phyloP scores from a whole-genome alignment of 805 yeast genomes.

The Wickerhamomyces alni region DNA sequence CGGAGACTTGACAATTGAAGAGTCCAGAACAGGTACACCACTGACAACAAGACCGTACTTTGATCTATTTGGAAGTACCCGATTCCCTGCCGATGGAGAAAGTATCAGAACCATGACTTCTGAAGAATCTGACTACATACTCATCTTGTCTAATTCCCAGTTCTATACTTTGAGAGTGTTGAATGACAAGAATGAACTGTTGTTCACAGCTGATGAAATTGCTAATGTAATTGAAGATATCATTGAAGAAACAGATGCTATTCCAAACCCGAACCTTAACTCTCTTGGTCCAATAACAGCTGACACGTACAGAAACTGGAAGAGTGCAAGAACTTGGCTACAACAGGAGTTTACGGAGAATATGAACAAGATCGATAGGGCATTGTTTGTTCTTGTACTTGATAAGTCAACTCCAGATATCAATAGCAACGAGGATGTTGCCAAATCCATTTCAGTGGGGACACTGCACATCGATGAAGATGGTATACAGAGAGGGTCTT shows the following conservation, averaged over 20 bases:
- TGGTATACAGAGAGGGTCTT: conserved; percentile 88
- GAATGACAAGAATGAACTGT: conserved; percentile 57
- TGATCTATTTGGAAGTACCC: conserved; percentile 64
- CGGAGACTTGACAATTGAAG: conserved; percentile 52
- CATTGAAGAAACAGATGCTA: conserved; percentile 56
- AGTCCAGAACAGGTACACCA: conserved; percentile 43
- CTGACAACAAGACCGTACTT: conserved; percentile 64
- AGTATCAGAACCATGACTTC: conserved; percentile 77
- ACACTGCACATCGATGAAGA: conserved; percentile 57
- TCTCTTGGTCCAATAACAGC: conserved; percentile 87
- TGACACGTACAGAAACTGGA: conserved; percentile 83
- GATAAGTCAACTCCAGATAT: conserved; percentile 67
- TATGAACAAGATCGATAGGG: conserved; percentile 54
- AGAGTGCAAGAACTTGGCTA: conserved; percentile 53
- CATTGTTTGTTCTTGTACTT: conserved; percentile 73
- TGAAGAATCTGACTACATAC: conserved; percentile 59
- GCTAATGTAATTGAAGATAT: conserved; percentile 60
- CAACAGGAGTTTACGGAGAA: conserved; percentile 32
- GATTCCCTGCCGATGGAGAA: conserved; percentile 37
- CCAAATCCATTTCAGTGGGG: conserved; percentile 77
- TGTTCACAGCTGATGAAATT: conserved; percentile 63
- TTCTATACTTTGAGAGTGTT: conserved; percentile 85
- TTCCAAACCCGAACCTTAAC: conserved; percentile 55
- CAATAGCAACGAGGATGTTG: conserved; percentile 27
- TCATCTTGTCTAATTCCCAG: conserved; percentile 74